phyloP scores from a whole-genome alignment of 1,284 basidiomycete genomes.

The Microbotryum lychnidis-dioicae region DNA sequence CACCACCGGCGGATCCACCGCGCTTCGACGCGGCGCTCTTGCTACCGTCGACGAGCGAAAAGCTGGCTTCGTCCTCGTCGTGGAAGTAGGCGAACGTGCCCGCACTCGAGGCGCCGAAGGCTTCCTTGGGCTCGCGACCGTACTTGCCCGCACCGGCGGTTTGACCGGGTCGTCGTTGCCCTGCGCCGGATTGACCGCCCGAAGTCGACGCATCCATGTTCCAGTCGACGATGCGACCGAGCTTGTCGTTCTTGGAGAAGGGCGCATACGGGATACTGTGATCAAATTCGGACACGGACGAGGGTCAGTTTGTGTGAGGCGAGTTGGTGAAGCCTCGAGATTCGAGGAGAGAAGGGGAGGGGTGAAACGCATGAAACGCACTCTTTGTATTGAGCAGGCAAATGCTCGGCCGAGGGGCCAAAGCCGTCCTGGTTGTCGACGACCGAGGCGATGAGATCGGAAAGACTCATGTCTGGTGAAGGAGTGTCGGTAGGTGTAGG shows the following conservation, averaged over 20 bases:
- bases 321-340: background rate
- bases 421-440: conserved; percentile 31
- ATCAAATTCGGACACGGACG: background rate
- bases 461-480: conserved; percentile 19
- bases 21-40: conserved; percentile 33
- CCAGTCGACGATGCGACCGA: conserved; percentile 97
- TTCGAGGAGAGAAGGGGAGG: background rate
- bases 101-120: conserved; percentile 48
- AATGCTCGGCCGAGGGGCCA: conserved; percentile 30
- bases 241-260: conserved; percentile 96
- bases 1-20: conserved; percentile 2
- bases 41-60: conserved; percentile 82
- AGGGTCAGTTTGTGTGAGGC: background rate
- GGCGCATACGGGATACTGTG: conserved; percentile 81
- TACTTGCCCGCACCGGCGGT: conserved; percentile 28
- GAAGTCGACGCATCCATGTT: conserved; percentile 40
- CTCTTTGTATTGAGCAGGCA: conserved; percentile 34
- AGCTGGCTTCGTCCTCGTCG: conserved; percentile 94
- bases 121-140: conserved; percentile 39
- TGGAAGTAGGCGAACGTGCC: conserved; percentile 85
- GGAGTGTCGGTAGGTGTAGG: background rate
- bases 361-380: background rate
- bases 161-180: conserved; percentile 53
- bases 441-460: conserved; percentile 22
- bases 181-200: conserved; percentile 50